Percentiles rank a stretch among this genome's conserved stretches.
These are phyloP conservation scores for Aspergillus costaricaensis DNA, from an alignment of 2,329 filamentous ascomycete species.

Conservation along the genomic window DNA sequence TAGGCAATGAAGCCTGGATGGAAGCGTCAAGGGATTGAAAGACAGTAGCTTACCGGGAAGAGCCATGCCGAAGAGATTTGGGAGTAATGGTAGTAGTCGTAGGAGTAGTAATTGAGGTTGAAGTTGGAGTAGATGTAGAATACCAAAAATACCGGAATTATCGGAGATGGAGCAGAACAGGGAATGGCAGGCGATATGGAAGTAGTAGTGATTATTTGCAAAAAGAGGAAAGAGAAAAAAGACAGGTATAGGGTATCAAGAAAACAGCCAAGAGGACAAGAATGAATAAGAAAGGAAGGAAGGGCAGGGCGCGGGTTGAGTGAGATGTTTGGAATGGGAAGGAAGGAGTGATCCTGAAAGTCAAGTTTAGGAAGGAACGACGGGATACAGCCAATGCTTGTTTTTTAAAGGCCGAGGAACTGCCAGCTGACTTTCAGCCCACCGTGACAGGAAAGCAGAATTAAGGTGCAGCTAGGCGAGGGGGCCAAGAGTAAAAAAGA, in stretches of 20 bases:
- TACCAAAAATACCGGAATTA: neutral
- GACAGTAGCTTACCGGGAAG: neutral
- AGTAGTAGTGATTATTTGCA: neutral
- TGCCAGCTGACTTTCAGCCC: too few species aligned
- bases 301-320: neutral
- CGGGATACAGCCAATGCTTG: neutral
- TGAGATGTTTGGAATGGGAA: neutral
- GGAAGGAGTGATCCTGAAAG: too few species aligned
- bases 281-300: neutral
- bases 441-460: too few species aligned
- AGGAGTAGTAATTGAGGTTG: too few species aligned
- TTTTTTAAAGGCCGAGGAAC: neutral
- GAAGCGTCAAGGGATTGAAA: constrained; percentile 7
- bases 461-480: neutral
- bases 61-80: neutral
- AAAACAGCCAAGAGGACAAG: neutral
- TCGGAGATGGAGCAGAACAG: neutral
- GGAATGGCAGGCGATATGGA: neutral
- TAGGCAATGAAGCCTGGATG: neutral
- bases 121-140: too few species aligned
- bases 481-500: neutral
- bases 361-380: neutral
- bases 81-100: too few species aligned
- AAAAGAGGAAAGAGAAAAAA: neutral
- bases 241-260: neutral